Evolutionary conservation across 306 rosid genomes (phyloP), one percentile per base, ranked within the genome.

Genomic region (Dalbergia cultrata): DNA sequence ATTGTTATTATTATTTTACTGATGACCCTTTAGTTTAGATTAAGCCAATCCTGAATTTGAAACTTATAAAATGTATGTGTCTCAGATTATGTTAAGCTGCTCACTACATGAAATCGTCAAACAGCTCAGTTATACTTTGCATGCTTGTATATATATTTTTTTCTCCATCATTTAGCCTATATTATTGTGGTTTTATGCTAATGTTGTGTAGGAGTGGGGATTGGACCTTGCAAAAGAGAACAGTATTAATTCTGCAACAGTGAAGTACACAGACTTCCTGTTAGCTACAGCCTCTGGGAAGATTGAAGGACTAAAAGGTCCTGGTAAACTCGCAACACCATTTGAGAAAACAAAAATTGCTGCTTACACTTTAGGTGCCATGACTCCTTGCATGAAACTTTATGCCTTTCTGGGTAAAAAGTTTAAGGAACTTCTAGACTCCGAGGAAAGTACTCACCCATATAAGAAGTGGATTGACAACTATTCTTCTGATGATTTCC

Each of bases 241-340:
- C 74, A 21, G 84, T 74, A 70, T 93, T 84, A 92, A 82, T 76
- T 83, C 97, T 77, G 97, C 98, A 35, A 94, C 98, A 0, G 85
- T 82, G 21, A 93, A 92, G 84, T 96, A 96, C 85, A 96, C 90
- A 9, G 92, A 93, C 43, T 96, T 96, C 87, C 83, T 96, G 84
- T 88, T 90, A 90, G 98, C 93, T 87, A 93, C 99, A 31, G 98
- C 98, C 56, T 93, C 97, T 64, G 99, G 99, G 81, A 93, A 92
- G 84, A 92, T 92, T 67, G 98, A 89, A 88, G 98, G 97, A 70
- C 88, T 87, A 13, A 90, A 93, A 85, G 93, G 92, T 80, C 94
- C 91, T 65, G 98, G 90, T 84, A 96, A 92, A 89, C 93, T 93
- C 63, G 99, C 98, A 70, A 96, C 99, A 67, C 99, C 99, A 18